Evolutionary conservation across 345 rosid genomes (phyloP).

Genomic region (Salix koriyanagi): DNA sequence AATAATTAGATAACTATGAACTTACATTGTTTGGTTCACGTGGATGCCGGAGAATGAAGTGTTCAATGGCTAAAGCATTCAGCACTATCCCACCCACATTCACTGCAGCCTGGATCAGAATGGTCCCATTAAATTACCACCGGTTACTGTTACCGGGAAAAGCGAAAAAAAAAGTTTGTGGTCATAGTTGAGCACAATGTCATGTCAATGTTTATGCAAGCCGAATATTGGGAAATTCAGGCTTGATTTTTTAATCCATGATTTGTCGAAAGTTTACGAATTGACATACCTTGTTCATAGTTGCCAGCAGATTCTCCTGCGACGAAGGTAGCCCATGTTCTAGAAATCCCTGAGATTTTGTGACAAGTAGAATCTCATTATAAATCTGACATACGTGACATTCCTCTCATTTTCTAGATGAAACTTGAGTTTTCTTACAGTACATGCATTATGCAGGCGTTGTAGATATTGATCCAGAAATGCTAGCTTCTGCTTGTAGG

Average conservation of each 20-base stretch:
- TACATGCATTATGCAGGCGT: conserved; percentile 94
- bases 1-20: background rate
- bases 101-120: conserved; percentile 52
- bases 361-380: background rate
- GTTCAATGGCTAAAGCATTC: conserved; percentile 83
- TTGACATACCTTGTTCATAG: conserved; percentile 74
- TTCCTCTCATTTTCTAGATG: conserved; percentile 8
- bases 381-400: background rate
- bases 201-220: background rate
- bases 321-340: conserved; percentile 84
- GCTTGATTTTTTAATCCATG: background rate
- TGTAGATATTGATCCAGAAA: conserved; percentile 92
- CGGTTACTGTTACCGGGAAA: background rate
- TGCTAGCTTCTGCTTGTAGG: conserved; percentile 88
- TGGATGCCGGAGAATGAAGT: conserved; percentile 86
- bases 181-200: background rate
- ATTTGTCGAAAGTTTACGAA: background rate
- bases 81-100: conserved; percentile 91
- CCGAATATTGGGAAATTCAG: background rate
- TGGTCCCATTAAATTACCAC: background rate
- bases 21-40: conserved; percentile 60
- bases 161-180: too few relatives aligned
- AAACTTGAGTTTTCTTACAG: conserved; percentile 37
- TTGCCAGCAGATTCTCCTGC: conserved; percentile 62
- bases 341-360: conserved; percentile 65